A percentile compares a stretch with the other conserved stretches of the same genome.
Conservation (phyloP, 208 protist genomes). For the Leishmania braziliensis region DNA sequence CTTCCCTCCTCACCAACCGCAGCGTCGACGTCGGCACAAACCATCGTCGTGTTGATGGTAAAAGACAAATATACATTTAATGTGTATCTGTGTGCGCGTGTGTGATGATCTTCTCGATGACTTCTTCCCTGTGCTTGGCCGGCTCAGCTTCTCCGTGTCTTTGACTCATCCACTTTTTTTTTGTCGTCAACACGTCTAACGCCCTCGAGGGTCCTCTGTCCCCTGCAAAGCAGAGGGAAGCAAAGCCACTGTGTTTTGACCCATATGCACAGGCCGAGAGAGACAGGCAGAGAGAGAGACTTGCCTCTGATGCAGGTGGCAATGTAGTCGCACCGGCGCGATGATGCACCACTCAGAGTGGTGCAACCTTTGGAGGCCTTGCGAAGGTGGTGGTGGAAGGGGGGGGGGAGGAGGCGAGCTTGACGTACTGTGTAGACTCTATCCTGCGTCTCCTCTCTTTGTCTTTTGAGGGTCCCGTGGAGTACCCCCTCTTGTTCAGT, state of each 20-base stretch:
- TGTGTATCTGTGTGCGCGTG: not conserved
- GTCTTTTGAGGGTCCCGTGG: not conserved
- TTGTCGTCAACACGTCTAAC: not conserved
- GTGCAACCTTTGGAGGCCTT: not conserved
- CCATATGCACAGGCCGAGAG: not conserved
- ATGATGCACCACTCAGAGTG: not conserved
- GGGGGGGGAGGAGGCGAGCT: not conserved
- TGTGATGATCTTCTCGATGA: not conserved
- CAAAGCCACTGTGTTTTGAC: not conserved
- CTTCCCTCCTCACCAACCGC: not conserved
- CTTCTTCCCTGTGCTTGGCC: not conserved
- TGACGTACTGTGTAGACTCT: not conserved
- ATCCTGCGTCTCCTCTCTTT: constrained; percentile 17
- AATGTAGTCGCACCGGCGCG: not conserved
- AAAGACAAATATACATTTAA: not conserved
- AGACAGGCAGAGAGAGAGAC: not conserved
- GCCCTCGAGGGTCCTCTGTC: not conserved
- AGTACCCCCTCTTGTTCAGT: not conserved
- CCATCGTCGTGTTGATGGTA: not conserved
- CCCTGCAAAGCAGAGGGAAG: not conserved
- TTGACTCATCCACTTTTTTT: not conserved
- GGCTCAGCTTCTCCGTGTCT: not conserved
- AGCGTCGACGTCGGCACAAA: not conserved
- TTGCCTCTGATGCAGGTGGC: not conserved
- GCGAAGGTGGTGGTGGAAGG: not conserved